Conservation (phyloP, 176 grass and related monocot species). For the Phyllostachys edulis region DNA sequence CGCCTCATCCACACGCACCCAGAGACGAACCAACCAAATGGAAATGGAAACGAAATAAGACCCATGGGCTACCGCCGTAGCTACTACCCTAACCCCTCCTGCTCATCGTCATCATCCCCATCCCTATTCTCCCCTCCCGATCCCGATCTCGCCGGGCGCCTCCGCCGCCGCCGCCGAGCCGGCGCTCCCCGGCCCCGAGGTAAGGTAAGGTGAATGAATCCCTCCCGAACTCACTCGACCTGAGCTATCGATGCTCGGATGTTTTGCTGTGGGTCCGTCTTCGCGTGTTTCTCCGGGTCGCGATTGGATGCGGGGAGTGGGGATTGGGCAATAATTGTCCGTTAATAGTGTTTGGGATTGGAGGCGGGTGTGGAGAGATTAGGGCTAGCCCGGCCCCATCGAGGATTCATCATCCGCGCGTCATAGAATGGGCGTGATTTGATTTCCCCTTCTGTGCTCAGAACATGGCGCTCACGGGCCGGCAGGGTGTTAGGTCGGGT, state of each 20-base stretch:
- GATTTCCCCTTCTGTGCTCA: no score
- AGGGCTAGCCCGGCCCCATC: not conserved
- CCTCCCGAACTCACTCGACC: no score
- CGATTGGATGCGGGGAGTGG: no score
- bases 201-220: not conserved
- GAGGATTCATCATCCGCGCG: not conserved
- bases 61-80: not conserved
- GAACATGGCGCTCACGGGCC: no score
- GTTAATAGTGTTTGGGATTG: not conserved
- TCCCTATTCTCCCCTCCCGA: not conserved
- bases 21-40: not conserved
- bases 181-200: not conserved
- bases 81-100: constrained; percentile 42
- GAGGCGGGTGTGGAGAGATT: not conserved
- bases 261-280: not conserved
- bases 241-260: not conserved
- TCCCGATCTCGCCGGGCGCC: constrained; percentile 4
- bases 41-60: not conserved
- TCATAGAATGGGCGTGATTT: not conserved
- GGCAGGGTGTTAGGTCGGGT: not conserved
- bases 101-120: no score
- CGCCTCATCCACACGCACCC: not conserved
- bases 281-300: not conserved
- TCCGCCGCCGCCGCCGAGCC: not conserved
- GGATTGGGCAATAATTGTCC: not conserved